phyloP scores from a whole-genome alignment of 2,329 filamentous ascomycete genomes.

The Fusarium hainanense region DNA sequence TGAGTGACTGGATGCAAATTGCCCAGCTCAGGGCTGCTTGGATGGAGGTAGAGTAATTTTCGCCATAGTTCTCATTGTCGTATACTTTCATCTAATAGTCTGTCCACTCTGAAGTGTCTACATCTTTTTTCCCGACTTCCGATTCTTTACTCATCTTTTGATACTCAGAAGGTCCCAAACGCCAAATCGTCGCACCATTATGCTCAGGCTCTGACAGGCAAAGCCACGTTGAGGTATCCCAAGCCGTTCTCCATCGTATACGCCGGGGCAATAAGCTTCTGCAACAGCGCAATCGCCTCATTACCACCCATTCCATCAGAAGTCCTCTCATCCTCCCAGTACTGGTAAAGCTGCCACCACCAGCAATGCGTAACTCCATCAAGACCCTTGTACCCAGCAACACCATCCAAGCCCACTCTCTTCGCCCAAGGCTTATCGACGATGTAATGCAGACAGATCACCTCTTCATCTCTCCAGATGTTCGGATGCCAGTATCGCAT shows the following conservation, averaged over 20 bases:
- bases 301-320: conserved; percentile 16
- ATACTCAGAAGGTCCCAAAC: not conserved
- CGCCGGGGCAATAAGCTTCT: conserved; percentile 11
- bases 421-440: conserved; percentile 40
- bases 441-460: conserved; percentile 38
- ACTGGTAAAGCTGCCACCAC: conserved; percentile 39
- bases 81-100: not conserved
- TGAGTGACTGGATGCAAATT: conserved; percentile 45
- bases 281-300: conserved; percentile 6
- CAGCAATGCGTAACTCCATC: conserved; percentile 35
- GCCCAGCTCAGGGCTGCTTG: conserved; percentile 44
- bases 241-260: not conserved
- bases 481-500: conserved; percentile 40
- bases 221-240: conserved; percentile 1
- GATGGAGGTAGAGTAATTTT: conserved; percentile 48
- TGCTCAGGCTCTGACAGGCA: conserved; percentile 17
- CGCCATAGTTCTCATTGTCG: not conserved
- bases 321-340: conserved; percentile 29
- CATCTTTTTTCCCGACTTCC: not conserved
- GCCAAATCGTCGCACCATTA: fast-evolving
- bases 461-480: conserved; percentile 40
- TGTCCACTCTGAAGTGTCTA: not conserved
- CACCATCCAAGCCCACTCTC: conserved; percentile 25
- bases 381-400: conserved; percentile 29
- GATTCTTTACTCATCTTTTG: not conserved